Conservation (phyloP, 2,329 filamentous ascomycete genomes). For the Sporothrix schenckii region DNA sequence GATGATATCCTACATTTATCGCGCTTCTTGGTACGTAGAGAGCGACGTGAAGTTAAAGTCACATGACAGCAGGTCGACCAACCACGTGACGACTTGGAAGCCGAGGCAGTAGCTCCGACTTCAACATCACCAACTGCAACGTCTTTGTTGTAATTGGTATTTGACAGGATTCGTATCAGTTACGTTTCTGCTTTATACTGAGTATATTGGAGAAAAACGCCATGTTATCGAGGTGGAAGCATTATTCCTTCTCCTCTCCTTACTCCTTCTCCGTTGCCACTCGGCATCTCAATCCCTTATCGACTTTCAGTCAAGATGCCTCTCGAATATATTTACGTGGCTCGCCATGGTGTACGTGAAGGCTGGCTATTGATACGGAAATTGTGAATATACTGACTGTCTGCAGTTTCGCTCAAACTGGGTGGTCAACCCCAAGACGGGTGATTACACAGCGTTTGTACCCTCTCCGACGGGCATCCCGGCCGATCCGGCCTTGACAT, state of each 20-base stretch:
- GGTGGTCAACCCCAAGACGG: slow-evolving; percentile 79
- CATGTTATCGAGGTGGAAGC: neutral
- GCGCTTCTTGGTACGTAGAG: too few relatives aligned
- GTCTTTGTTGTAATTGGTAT: neutral
- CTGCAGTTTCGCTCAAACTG: slow-evolving; percentile 84
- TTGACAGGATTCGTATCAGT: neutral
- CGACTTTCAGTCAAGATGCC: slow-evolving; percentile 52
- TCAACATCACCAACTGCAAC: slow-evolving; percentile 18
- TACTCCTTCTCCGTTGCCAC: neutral
- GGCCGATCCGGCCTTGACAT: slow-evolving; percentile 82
- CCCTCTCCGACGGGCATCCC: slow-evolving; percentile 84
- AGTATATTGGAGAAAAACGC: neutral
- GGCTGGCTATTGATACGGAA: neutral
- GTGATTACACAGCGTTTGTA: slow-evolving; percentile 72
- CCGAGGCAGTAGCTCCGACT: slow-evolving; percentile 12
- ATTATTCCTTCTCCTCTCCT: neutral
- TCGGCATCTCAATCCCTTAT: neutral
- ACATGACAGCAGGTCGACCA: neutral
- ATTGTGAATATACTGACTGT: neutral
- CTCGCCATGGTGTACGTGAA: slow-evolving; percentile 70
- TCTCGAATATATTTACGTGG: slow-evolving; percentile 72
- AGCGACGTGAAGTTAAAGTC: neutral
- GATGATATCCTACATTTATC: neutral
- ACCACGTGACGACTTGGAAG: slow-evolving; percentile 11
- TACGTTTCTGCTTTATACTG: neutral